Conservation (phyloP, 495 filamentous ascomycete species). For the Hypomontagnella submonticulosa region DNA sequence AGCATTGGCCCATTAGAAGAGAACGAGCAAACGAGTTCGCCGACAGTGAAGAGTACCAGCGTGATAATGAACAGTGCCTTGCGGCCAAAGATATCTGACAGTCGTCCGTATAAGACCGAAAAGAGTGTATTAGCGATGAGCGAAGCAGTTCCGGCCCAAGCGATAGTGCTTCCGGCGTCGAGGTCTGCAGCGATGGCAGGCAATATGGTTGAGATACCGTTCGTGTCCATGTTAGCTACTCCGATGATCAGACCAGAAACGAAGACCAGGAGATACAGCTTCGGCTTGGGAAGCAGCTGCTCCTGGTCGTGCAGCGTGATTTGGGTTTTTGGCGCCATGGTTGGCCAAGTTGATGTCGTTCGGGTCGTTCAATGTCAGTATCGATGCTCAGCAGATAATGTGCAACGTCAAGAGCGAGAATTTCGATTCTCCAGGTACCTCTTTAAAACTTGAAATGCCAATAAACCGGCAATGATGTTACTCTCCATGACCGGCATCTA, state of each 20-base stretch:
- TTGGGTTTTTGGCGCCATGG: slow-evolving; percentile 1
- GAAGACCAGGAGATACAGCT: slow-evolving; percentile 1
- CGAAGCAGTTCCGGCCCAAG: slow-evolving; percentile 74
- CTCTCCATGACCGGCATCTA: too few relatives aligned
- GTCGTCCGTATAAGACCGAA: slow-evolving; percentile 46
- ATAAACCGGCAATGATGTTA: too few relatives aligned
- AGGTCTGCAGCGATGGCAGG: slow-evolving; percentile 70
- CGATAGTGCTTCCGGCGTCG: slow-evolving; percentile 60
- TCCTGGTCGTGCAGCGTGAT: slow-evolving; percentile 3
- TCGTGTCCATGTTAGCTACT: slow-evolving; percentile 40
- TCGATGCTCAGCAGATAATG: too few relatives aligned
- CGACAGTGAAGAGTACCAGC: slow-evolving; percentile 47
- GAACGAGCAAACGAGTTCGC: slow-evolving; percentile 48
- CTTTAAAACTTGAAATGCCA: too few relatives aligned
- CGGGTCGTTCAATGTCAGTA: too few relatives aligned
- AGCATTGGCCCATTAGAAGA: slow-evolving; percentile 62
- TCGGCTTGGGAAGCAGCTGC: not conserved
- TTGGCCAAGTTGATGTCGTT: not conserved
- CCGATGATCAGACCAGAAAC: not conserved
- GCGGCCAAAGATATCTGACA: slow-evolving; percentile 61
- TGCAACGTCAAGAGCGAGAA: too few relatives aligned
- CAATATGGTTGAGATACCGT: slow-evolving; percentile 68
- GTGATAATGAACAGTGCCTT: slow-evolving; percentile 48
- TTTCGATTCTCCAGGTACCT: too few relatives aligned
- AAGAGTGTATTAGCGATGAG: slow-evolving; percentile 74